Percentiles rank a stretch among this genome's conserved stretches.
Conservation (phyloP, 2,329 filamentous ascomycete species). For the Myotisia sp. region DNA sequence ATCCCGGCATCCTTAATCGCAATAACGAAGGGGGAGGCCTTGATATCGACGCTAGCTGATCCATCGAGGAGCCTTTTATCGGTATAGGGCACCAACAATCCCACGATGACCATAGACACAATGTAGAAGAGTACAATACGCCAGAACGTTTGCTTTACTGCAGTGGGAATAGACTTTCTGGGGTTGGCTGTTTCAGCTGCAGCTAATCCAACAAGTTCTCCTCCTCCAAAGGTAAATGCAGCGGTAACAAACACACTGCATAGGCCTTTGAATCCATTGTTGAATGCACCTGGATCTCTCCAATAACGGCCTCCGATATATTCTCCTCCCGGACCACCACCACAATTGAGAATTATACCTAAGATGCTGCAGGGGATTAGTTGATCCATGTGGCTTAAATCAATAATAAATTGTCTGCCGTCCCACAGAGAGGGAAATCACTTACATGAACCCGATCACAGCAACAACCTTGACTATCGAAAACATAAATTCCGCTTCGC, state of each 20-base stretch:
- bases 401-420: background rate
- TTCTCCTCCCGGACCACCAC: conserved; percentile 55
- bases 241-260: conserved; percentile 51
- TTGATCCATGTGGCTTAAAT: conserved; percentile 23
- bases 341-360: conserved; percentile 72
- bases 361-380: conserved; percentile 45
- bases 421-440: conserved; percentile 10
- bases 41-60: conserved; percentile 19
- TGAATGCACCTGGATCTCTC: conserved; percentile 59
- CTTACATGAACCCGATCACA: conserved; percentile 75
- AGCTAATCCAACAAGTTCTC: conserved; percentile 47
- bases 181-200: conserved; percentile 46
- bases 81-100: conserved; percentile 51
- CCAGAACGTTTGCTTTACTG: conserved; percentile 92
- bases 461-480: conserved; percentile 74
- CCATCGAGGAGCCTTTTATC: conserved; percentile 22
- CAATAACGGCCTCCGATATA: conserved; percentile 74
- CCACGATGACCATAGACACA: conserved; percentile 64
- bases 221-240: conserved; percentile 48
- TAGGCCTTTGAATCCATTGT: conserved; percentile 54
- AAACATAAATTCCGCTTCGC: conserved; percentile 80
- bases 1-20: conserved; percentile 78
- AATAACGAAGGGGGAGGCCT: conserved; percentile 75
- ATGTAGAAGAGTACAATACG: conserved; percentile 84
- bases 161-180: conserved; percentile 61